Percentiles rank a stretch among this genome's conserved stretches.
Conservation (phyloP, 2,329 filamentous ascomycete genomes). For the Pyrenochaeta sp. region DNA sequence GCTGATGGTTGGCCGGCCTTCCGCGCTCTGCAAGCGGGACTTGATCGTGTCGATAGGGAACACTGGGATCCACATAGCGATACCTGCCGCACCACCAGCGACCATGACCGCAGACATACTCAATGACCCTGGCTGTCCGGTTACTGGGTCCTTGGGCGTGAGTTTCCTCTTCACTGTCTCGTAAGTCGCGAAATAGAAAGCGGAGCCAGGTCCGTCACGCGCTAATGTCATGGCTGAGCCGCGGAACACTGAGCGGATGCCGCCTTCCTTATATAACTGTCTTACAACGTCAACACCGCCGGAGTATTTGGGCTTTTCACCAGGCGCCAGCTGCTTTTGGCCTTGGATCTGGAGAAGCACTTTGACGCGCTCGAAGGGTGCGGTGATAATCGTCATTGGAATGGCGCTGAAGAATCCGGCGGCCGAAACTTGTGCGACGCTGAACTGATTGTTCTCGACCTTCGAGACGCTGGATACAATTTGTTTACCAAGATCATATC, state of each 20-base stretch:
- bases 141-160: slow-evolving; percentile 78
- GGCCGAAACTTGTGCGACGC: slow-evolving; percentile 85
- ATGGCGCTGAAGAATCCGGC: slow-evolving; percentile 96
- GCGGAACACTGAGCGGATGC: slow-evolving; percentile 89
- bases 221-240: slow-evolving; percentile 91
- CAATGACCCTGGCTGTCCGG: slow-evolving; percentile 78
- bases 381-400: slow-evolving; percentile 98
- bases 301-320: slow-evolving; percentile 90
- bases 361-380: slow-evolving; percentile 98
- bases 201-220: slow-evolving; percentile 89
- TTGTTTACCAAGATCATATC: slow-evolving; percentile 93
- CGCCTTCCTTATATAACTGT: slow-evolving; percentile 91
- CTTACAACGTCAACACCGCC: slow-evolving; percentile 90
- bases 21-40: slow-evolving; percentile 88
- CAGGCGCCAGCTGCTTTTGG: slow-evolving; percentile 82
- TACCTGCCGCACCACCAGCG: slow-evolving; percentile 87
- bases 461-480: slow-evolving; percentile 76
- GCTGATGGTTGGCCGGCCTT: slow-evolving; percentile 81
- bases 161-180: slow-evolving; percentile 91
- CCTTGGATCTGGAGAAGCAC: slow-evolving; percentile 98
- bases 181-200: slow-evolving; percentile 97
- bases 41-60: slow-evolving; percentile 99
- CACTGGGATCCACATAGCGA: slow-evolving; percentile 99
- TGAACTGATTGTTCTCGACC: slow-evolving; percentile 74
- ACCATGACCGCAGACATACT: slow-evolving; percentile 83